Evolutionary conservation across 306 rosid genomes (phyloP).

Genomic region (Vachellia collinsii): DNA sequence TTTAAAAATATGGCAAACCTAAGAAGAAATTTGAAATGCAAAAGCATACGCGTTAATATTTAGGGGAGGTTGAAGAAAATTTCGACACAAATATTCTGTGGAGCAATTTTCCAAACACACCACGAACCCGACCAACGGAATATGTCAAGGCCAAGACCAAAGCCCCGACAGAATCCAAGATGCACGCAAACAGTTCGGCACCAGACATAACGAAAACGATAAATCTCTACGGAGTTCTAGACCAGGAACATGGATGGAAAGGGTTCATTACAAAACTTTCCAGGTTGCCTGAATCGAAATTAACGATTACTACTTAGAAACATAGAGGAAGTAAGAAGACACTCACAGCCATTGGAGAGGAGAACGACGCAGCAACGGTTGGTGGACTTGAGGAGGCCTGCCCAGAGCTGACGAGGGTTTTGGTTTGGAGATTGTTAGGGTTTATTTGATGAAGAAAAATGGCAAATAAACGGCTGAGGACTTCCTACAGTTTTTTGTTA

Average conservation of each 20-base stretch:
- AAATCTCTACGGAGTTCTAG: neutral
- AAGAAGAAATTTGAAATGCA: neutral
- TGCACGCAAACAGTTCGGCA: neutral
- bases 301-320: too few species aligned
- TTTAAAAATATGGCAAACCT: neutral
- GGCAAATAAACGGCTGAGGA: too few species aligned
- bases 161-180: neutral
- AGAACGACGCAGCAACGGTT: neutral
- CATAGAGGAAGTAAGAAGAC: neutral
- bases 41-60: neutral
- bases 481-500: too few species aligned
- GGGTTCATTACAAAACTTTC: neutral
- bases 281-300: neutral
- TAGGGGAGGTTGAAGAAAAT: neutral
- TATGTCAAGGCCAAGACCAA: neutral
- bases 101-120: neutral
- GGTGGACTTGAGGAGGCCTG: neutral
- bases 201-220: neutral
- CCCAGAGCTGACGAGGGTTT: neutral
- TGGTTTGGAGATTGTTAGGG: neutral
- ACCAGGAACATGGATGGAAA: neutral
- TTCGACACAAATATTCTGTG: neutral
- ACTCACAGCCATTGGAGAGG: constrained; percentile 18
- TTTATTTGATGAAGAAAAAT: neutral
- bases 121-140: neutral